Percentiles rank a stretch among this genome's conserved stretches.
phyloP scores from a whole-genome alignment of 768 basidiomycete genomes.

The Collybia nuda region DNA sequence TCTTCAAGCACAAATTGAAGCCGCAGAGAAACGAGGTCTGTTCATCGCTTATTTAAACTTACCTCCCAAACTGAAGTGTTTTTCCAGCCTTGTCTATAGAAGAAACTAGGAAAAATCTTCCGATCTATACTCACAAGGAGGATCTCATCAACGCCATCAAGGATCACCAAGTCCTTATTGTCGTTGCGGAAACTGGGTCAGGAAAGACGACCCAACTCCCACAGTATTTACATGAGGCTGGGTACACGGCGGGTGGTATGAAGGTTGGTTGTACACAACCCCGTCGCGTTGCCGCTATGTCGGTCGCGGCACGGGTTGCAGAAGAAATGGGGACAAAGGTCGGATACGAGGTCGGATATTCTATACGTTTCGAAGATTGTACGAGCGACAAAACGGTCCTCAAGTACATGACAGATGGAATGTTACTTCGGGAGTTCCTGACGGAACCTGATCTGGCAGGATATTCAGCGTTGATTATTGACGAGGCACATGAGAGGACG shows the following conservation, averaged over 20 bases:
- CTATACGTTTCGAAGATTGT: slow-evolving; percentile 99
- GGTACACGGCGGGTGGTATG: slow-evolving; percentile 83
- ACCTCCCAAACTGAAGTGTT: neutral
- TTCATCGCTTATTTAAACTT: slow-evolving; percentile 6
- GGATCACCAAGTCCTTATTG: slow-evolving; percentile 92
- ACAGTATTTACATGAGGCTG: slow-evolving; percentile 97
- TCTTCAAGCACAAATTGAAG: slow-evolving; percentile 85
- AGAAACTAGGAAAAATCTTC: slow-evolving; percentile 89
- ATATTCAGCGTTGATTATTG: slow-evolving; percentile 94
- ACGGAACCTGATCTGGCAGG: slow-evolving; percentile 97
- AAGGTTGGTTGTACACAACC: slow-evolving; percentile 98
- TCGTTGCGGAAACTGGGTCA: slow-evolving; percentile 98
- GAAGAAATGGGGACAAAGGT: slow-evolving; percentile 98
- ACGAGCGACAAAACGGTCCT: slow-evolving; percentile 98
- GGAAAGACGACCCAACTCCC: slow-evolving; percentile 99
- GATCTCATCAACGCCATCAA: slow-evolving; percentile 86
- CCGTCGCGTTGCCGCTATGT: slow-evolving; percentile 98
- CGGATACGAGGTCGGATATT: slow-evolving; percentile 99
- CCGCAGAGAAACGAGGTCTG: slow-evolving; percentile 86
- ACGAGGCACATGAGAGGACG: slow-evolving; percentile 98
- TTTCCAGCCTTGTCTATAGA: slow-evolving; percentile 81
- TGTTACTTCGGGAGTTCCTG: slow-evolving; percentile 95
- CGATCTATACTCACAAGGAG: slow-evolving; percentile 88
- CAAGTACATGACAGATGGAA: slow-evolving; percentile 99
- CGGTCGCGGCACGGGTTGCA: slow-evolving; percentile 97